Percentiles rank a stretch among this genome's conserved stretches.
Conservation (phyloP, 2,329 filamentous ascomycete species). For the Colletotrichum sansevieriae region DNA sequence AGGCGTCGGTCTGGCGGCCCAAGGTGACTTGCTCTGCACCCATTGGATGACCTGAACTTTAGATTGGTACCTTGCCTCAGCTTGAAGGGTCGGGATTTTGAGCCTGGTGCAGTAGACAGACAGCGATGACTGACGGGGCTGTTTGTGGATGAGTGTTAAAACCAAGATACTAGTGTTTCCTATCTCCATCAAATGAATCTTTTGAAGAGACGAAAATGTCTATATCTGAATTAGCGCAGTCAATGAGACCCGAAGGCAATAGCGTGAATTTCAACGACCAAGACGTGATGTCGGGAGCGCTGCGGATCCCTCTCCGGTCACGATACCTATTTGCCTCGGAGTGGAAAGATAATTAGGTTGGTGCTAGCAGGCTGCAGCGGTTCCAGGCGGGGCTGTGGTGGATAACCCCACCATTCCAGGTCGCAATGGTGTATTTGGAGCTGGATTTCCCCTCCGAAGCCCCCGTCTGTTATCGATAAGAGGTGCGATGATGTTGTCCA, state of each 20-base stretch:
- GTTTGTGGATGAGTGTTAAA: background rate
- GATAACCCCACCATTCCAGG: conserved; percentile 18
- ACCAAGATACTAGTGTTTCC: background rate
- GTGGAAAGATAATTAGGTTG: conserved; percentile 11
- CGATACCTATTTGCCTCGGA: conserved; percentile 24
- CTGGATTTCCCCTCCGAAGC: conserved; percentile 33
- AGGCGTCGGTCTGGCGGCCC: conserved; percentile 11
- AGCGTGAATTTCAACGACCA: background rate
- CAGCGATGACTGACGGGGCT: background rate
- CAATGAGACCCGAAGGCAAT: background rate
- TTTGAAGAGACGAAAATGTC: background rate
- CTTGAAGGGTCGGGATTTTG: conserved; percentile 21
- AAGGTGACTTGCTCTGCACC: conserved; percentile 7
- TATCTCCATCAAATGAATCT: background rate
- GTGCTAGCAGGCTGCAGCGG: conserved; percentile 7
- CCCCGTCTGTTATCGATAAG: conserved; percentile 38
- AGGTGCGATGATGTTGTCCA: conserved; percentile 26
- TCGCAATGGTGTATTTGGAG: conserved; percentile 21
- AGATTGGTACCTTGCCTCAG: conserved; percentile 34
- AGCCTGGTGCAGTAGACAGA: background rate
- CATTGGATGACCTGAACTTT: conserved; percentile 37
- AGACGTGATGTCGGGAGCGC: conserved; percentile 35
- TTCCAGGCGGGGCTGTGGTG: conserved; percentile 32
- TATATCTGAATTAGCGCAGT: background rate
- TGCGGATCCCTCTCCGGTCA: conserved; percentile 31